Percentiles rank a stretch among this genome's conserved stretches.
These are phyloP conservation scores for Lenwebbia sp. DNA, from an alignment of 345 rosid species.

Conservation along the genomic window DNA sequence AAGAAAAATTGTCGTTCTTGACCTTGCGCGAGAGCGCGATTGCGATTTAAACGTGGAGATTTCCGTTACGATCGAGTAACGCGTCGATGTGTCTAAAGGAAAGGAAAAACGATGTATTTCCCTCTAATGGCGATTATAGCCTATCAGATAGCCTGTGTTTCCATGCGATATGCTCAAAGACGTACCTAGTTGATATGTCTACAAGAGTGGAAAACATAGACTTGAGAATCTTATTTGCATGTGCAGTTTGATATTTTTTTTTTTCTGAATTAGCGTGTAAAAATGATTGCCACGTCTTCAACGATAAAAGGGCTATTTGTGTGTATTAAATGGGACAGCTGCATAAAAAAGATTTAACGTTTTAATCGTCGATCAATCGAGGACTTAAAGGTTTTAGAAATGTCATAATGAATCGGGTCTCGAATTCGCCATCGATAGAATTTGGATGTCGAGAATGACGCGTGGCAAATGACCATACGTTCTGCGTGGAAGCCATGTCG, in stretches of 20 bases:
- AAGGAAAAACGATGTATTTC: neutral
- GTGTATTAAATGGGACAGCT: neutral
- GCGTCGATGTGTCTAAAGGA: rapidly evolving
- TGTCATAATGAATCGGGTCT: neutral
- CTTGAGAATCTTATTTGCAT: rapidly evolving
- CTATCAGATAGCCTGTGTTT: neutral
- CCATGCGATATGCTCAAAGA: neutral
- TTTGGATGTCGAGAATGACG: neutral
- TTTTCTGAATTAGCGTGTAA: neutral
- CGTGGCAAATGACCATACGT: no score
- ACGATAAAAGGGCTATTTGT: neutral
- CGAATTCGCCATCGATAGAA: neutral
- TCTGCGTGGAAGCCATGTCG: neutral
- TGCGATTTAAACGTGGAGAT: rapidly evolving
- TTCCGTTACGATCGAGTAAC: neutral
- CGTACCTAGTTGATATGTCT: neutral
- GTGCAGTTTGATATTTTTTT: neutral
- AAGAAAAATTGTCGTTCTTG: neutral
- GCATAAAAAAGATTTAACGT: neutral
- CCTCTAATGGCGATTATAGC: neutral
- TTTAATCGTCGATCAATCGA: neutral
- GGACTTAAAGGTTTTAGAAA: neutral
- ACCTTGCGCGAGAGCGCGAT: rapidly evolving
- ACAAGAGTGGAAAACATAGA: neutral
- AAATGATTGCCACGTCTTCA: neutral